Percentiles rank a stretch among this genome's conserved stretches.
These are phyloP conservation scores for Prunus mira DNA, from an alignment of 306 rosid genomes.

Conservation along the genomic window DNA sequence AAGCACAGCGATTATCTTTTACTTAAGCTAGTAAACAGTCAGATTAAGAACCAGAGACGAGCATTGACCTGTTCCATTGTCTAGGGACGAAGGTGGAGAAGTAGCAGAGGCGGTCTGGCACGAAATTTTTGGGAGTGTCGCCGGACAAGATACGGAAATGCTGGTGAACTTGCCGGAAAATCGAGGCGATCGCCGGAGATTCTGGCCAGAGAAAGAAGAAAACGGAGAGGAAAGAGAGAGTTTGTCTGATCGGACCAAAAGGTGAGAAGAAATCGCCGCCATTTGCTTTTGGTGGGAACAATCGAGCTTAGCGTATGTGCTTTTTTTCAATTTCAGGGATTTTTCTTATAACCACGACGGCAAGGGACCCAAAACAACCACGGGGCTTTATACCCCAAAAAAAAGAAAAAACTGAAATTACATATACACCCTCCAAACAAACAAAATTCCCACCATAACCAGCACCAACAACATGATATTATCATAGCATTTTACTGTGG, in stretches of 20 bases:
- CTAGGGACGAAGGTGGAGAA: slow-evolving; percentile 34
- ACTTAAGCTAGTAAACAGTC: neutral
- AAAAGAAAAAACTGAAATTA: neutral
- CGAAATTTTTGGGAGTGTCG: slow-evolving; percentile 32
- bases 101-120: slow-evolving; percentile 44
- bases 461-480: no score
- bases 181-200: slow-evolving; percentile 28
- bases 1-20: neutral
- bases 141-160: slow-evolving; percentile 29
- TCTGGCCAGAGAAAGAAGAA: slow-evolving; percentile 29
- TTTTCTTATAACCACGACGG: neutral
- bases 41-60: neutral
- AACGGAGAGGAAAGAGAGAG: slow-evolving; percentile 30
- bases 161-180: slow-evolving; percentile 16
- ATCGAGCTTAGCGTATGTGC: neutral
- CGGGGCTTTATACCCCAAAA: neutral
- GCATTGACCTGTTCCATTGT: slow-evolving; percentile 27
- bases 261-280: slow-evolving; percentile 42
- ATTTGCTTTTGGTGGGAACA: slow-evolving; percentile 18
- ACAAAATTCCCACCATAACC: neutral
- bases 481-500: no score
- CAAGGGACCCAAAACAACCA: no score
- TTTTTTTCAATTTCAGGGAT: neutral
- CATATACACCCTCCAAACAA: neutral
- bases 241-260: slow-evolving; percentile 29